These are phyloP conservation scores for Amanita exitialis DNA, from an alignment of 768 basidiomycete genomes.

Conservation along the genomic window DNA sequence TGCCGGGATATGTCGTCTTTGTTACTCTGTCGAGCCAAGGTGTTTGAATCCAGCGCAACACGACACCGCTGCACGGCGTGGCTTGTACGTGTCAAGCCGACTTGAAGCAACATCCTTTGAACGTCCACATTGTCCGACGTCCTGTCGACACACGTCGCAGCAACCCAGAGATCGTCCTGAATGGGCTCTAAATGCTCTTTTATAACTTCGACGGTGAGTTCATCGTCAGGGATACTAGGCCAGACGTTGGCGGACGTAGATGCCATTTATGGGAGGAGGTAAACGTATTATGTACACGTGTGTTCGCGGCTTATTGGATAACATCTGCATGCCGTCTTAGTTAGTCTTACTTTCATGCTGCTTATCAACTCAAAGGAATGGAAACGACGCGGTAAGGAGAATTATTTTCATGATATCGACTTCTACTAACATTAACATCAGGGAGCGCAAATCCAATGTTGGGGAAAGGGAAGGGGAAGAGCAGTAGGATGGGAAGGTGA, in stretches of 20 bases:
- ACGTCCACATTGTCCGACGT: constrained; percentile 44
- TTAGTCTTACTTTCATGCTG: too few relatives aligned
- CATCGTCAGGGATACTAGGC: constrained; percentile 43
- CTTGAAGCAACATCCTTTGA: constrained; percentile 48
- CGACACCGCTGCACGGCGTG: constrained; percentile 36
- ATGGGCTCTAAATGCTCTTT: constrained; percentile 37
- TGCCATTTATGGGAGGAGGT: constrained; percentile 23
- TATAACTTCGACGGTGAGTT: constrained; percentile 44
- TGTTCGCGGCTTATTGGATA: too few relatives aligned
- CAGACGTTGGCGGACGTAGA: constrained; percentile 34
- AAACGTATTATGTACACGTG: constrained; percentile 8
- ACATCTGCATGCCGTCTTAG: too few relatives aligned
- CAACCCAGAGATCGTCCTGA: constrained; percentile 67
- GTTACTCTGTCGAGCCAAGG: constrained; percentile 6
- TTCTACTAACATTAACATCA: too few relatives aligned
- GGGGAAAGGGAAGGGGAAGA: too few relatives aligned
- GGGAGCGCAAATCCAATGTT: too few relatives aligned
- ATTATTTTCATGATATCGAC: too few relatives aligned
- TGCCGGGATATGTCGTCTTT: constrained; percentile 33
- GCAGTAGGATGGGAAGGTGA: too few relatives aligned
- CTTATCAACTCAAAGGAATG: too few relatives aligned
- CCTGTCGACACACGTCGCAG: constrained; percentile 64
- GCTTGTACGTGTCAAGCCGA: constrained; percentile 54
- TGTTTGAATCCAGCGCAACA: constrained; percentile 18
- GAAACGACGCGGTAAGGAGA: too few relatives aligned